Conservation (phyloP, 768 basidiomycete genomes). For the Agaricus sinodeliciosus region DNA sequence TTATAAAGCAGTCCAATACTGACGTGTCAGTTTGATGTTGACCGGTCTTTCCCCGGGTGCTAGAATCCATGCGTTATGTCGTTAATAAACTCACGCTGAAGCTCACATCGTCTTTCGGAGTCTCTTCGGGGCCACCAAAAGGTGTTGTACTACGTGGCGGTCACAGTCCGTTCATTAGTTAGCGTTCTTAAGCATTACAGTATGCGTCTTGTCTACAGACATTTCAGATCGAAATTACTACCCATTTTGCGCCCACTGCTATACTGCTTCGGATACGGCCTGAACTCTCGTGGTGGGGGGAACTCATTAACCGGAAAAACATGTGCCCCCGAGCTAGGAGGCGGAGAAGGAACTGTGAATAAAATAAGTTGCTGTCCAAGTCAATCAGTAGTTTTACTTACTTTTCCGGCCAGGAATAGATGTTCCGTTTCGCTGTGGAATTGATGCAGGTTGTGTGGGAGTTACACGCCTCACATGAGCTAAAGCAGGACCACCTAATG, state of each 20-base stretch:
- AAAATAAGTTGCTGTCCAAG: conserved; percentile 6
- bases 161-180: background rate
- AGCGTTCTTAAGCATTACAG: background rate
- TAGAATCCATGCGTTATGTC: background rate
- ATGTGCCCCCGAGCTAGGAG: conserved; percentile 58
- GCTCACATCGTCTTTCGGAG: background rate
- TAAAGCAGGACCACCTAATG: conserved; percentile 19
- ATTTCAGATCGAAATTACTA: conserved; percentile 58
- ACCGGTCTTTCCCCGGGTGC: conserved; percentile 1
- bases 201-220: conserved; percentile 20
- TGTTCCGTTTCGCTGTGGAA: conserved; percentile 8
- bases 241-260: conserved; percentile 59
- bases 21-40: conserved; percentile 40
- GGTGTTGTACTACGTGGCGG: conserved; percentile 5
- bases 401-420: conserved; percentile 40
- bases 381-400: conserved; percentile 23
- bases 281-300: conserved; percentile 69
- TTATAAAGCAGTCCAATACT: conserved; percentile 22
- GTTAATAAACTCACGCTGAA: background rate
- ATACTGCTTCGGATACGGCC: conserved; percentile 44
- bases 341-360: conserved; percentile 39
- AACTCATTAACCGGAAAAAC: conserved; percentile 75
- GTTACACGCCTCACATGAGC: conserved; percentile 23
- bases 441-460: conserved; percentile 13
- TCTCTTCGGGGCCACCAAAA: background rate